These are phyloP conservation scores for Heterobasidion occidentale DNA, from an alignment of 1,284 basidiomycete genomes.

Conservation along the genomic window DNA sequence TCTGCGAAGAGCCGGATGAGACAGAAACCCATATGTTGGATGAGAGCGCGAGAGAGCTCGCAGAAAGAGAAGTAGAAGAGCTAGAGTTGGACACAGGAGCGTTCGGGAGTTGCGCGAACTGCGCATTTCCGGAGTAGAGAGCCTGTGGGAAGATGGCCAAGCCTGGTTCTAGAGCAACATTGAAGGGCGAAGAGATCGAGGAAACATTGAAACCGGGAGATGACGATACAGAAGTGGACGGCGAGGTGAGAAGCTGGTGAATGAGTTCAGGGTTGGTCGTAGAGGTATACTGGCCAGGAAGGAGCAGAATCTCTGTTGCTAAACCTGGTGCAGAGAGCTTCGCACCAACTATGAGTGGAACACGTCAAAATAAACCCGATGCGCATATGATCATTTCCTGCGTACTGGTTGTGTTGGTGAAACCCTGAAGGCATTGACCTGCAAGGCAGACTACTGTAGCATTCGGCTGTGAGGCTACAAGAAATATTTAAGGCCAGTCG, in stretches of 20 bases:
- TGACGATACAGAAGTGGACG: constrained; percentile 47
- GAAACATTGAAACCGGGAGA: constrained; percentile 54
- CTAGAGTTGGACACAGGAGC: constrained; percentile 40
- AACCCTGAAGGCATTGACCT: neutral
- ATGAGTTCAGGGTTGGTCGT: constrained; percentile 64
- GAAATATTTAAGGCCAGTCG: neutral
- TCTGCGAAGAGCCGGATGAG: constrained; percentile 34
- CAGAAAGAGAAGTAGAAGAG: constrained; percentile 33
- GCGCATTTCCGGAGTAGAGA: constrained; percentile 54
- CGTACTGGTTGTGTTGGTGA: neutral
- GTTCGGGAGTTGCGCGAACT: constrained; percentile 49
- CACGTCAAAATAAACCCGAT: neutral
- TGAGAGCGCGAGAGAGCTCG: constrained; percentile 52
- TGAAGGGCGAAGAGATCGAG: constrained; percentile 50
- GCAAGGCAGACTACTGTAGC: neutral
- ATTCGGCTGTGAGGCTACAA: neutral
- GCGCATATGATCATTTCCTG: neutral
- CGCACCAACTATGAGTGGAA: constrained; percentile 45
- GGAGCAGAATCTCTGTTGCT: constrained; percentile 46
- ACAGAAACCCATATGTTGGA: constrained; percentile 63
- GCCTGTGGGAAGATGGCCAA: constrained; percentile 49
- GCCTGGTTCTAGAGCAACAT: constrained; percentile 57
- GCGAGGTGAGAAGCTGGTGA: constrained; percentile 54
- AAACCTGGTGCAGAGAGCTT: constrained; percentile 47
- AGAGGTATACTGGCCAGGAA: constrained; percentile 68